phyloP scores from a whole-genome alignment of 2,329 filamentous ascomycete genomes.

The Trichoderma sp. region DNA sequence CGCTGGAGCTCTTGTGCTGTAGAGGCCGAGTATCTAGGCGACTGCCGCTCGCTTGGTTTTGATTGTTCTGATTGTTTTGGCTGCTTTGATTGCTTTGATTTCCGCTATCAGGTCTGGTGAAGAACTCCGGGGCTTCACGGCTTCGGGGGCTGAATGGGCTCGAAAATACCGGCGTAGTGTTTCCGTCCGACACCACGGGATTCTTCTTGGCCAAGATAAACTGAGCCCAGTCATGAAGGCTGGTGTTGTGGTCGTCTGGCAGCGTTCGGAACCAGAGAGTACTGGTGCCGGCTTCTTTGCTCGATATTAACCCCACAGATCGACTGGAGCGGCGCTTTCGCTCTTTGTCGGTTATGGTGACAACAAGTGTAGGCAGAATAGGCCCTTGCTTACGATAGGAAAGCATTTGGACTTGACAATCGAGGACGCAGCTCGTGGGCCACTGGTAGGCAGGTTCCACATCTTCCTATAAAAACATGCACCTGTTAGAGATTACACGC shows the following conservation, averaged over 20 bases:
- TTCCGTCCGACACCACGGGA: slow-evolving; percentile 49
- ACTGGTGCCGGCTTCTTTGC: slow-evolving; percentile 47
- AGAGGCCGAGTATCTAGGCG: slow-evolving; percentile 32
- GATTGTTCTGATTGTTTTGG: too few relatives aligned
- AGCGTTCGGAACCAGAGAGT: slow-evolving; percentile 56
- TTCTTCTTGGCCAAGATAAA: slow-evolving; percentile 47
- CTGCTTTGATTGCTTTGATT: too few relatives aligned
- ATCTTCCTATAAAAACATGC: slow-evolving; percentile 42
- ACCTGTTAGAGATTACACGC: background rate
- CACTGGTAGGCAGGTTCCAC: slow-evolving; percentile 53
- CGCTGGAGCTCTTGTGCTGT: slow-evolving; percentile 48
- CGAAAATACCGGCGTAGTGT: slow-evolving; percentile 52
- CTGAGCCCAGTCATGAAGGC: slow-evolving; percentile 58
- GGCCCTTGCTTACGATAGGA: slow-evolving; percentile 61
- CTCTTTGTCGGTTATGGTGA: slow-evolving; percentile 58
- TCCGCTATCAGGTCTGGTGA: slow-evolving; percentile 44
- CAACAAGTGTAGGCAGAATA: slow-evolving; percentile 55
- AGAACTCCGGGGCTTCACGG: slow-evolving; percentile 42
- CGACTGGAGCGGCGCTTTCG: slow-evolving; percentile 63
- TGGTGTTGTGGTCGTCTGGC: slow-evolving; percentile 48
- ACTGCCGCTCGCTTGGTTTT: slow-evolving; percentile 34
- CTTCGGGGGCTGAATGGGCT: slow-evolving; percentile 49
- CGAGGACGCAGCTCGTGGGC: slow-evolving; percentile 49
- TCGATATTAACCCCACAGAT: slow-evolving; percentile 53
- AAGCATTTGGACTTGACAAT: slow-evolving; percentile 57